Base-by-base conservation (phyloP, 176 grass and related monocot genomes). In the Hsuehochloa calcarea region DNA sequence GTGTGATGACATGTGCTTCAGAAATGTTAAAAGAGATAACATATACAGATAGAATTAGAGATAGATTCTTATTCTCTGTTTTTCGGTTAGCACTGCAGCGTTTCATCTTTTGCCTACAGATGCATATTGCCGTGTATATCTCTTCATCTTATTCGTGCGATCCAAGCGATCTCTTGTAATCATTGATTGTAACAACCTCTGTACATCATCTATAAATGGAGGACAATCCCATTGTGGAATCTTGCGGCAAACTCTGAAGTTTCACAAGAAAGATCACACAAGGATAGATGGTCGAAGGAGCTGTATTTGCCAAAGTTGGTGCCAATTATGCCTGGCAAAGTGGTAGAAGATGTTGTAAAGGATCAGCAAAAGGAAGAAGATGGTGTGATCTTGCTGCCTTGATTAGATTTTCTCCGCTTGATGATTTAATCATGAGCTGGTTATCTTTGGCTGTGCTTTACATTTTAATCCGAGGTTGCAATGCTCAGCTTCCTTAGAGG, bases 1-100 rank as follows among this genome's bases (percentile, higher is more conserved):
- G 50, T 69, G 76, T 39, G 68, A 80, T 85, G 75, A 34, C 75
- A 89, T 74, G 26, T 85, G 68, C 78, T 80, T 75, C 29, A 20
- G 78, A 34, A 34, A 34, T 40, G 39, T 40, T 40, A 40, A 40
- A 40, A 40, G 39, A 40, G 5, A 7, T 8, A 6, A 40, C 39
- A 40, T 40, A 40, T 40, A 40, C 39, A 40, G 39, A 40, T 40
- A 40, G 39, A 40, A 40, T 40, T 40, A 40, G 39, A 40, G 39
- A 40, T 6, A 40, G 4, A 40, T 40, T 40, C 39, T 40, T 40
- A 40, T 8, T 40, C 39, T 40, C 39, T 40, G 39, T 40, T 40
- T 40, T 40, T 40, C 39, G 5, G 39, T 41, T 41, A 41, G 39
- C 6, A 41, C 39, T 41, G 39, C 1, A 41, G 39, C 39, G 1